These are phyloP conservation scores for Trypanosoma cruzi DNA, from an alignment of 208 protist species.

Conservation along the genomic window DNA sequence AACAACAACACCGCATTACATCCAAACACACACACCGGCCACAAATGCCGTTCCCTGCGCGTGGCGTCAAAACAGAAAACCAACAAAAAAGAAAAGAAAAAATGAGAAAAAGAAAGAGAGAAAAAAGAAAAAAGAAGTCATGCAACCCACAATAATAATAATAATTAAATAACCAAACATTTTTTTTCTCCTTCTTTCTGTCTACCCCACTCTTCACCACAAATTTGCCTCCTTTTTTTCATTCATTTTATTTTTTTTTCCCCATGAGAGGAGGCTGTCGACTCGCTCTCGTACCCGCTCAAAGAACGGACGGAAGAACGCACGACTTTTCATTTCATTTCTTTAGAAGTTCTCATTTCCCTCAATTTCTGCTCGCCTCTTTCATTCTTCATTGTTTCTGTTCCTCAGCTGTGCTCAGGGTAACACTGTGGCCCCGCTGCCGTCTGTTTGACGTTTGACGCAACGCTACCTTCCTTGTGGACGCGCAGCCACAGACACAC, in stretches of 20 bases:
- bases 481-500: background rate
- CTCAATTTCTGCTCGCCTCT: no score
- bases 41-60: background rate
- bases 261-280: no score
- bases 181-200: slow-evolving; percentile 7
- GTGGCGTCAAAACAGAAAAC: background rate
- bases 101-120: background rate
- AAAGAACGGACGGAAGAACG: background rate
- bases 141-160: background rate
- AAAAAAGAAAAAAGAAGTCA: background rate
- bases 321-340: background rate
- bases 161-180: background rate
- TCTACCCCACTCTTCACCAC: background rate
- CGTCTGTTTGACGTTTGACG: background rate
- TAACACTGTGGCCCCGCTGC: background rate
- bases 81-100: background rate
- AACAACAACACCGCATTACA: background rate
- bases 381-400: background rate
- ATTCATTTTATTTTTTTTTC: background rate
- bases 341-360: no score
- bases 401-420: background rate
- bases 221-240: slow-evolving; percentile 2
- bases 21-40: no score
- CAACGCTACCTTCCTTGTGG: background rate
- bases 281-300: background rate